Percentiles rank a stretch among this genome's conserved stretches.
Evolutionary conservation across 192 early-diverging fungal genomes (phyloP).

Genomic region (Coemansia pectinata): DNA sequence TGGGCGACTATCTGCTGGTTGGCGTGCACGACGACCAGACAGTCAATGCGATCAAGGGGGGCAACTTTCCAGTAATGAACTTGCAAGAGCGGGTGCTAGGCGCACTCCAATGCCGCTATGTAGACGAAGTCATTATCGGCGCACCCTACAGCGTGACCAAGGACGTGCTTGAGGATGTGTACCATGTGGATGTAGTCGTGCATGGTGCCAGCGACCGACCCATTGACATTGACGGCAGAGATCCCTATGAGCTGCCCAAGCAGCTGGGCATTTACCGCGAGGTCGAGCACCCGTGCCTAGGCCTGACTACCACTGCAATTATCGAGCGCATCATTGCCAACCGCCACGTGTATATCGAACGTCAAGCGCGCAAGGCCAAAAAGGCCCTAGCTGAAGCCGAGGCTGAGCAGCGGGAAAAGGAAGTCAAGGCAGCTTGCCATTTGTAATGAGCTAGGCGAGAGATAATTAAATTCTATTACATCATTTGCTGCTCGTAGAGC

Average conservation of each 20-base stretch:
- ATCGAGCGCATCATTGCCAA: slow-evolving; percentile 89
- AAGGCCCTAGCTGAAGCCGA: slow-evolving; percentile 70
- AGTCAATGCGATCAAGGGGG: slow-evolving; percentile 83
- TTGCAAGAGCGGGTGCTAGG: slow-evolving; percentile 90
- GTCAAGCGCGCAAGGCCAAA: slow-evolving; percentile 72
- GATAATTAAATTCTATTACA: not conserved
- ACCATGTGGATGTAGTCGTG: slow-evolving; percentile 80
- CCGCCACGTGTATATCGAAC: slow-evolving; percentile 75
- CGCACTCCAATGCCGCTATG: slow-evolving; percentile 90
- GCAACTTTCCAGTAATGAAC: slow-evolving; percentile 94
- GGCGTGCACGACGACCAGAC: slow-evolving; percentile 92
- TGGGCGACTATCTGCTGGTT: slow-evolving; percentile 90
- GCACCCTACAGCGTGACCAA: slow-evolving; percentile 87
- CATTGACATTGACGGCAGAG: slow-evolving; percentile 70
- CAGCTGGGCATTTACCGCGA: slow-evolving; percentile 73
- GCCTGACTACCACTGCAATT: slow-evolving; percentile 82
- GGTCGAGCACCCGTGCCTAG: slow-evolving; percentile 74
- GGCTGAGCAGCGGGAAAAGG: slow-evolving; percentile 64
- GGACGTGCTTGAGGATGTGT: slow-evolving; percentile 82
- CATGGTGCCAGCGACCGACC: slow-evolving; percentile 70
- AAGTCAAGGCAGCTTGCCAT: slow-evolving; percentile 23
- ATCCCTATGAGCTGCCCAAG: slow-evolving; percentile 88
- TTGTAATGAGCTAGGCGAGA: not conserved
- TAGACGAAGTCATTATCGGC: slow-evolving; percentile 93
- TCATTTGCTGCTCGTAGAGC: slow-evolving; percentile 42